Evolutionary conservation across 1,284 basidiomycete genomes (phyloP).

Genomic region (Malassezia slooffiae): DNA sequence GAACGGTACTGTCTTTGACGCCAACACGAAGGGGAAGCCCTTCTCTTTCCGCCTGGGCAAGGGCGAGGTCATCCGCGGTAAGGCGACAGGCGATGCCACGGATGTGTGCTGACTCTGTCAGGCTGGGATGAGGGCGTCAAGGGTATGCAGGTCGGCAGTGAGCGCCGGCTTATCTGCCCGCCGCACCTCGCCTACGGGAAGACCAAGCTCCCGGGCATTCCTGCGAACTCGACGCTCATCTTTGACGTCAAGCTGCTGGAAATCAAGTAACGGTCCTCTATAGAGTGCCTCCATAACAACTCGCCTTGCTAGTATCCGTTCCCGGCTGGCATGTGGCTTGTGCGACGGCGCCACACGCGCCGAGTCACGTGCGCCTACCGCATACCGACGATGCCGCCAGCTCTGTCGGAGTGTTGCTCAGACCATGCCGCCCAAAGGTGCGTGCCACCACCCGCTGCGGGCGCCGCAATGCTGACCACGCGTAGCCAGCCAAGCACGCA

Average conservation of each 20-base stretch:
- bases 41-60: constrained; percentile 76
- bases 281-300: background rate
- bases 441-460: background rate
- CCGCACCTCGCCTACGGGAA: constrained; percentile 52
- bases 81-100: too few relatives aligned
- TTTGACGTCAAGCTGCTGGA: constrained; percentile 54
- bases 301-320: background rate
- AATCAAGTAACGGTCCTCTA: constrained; percentile 45
- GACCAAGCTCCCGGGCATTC: constrained; percentile 51
- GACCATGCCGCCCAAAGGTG: constrained; percentile 15
- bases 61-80: constrained; percentile 81
- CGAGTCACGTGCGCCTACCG: too few relatives aligned
- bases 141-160: constrained; percentile 84
- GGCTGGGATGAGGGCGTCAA: constrained; percentile 77
- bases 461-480: too few relatives aligned
- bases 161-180: constrained; percentile 71
- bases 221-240: constrained; percentile 51
- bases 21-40: constrained; percentile 75
- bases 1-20: constrained; percentile 77
- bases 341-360: too few relatives aligned
- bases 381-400: too few relatives aligned
- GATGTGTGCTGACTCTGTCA: constrained; percentile 12
- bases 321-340: background rate
- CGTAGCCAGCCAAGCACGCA: too few relatives aligned
- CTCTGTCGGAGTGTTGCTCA: too few relatives aligned